Evolutionary conservation across 495 filamentous ascomycete genomes (phyloP).

Genomic region (Neurospora sp.): DNA sequence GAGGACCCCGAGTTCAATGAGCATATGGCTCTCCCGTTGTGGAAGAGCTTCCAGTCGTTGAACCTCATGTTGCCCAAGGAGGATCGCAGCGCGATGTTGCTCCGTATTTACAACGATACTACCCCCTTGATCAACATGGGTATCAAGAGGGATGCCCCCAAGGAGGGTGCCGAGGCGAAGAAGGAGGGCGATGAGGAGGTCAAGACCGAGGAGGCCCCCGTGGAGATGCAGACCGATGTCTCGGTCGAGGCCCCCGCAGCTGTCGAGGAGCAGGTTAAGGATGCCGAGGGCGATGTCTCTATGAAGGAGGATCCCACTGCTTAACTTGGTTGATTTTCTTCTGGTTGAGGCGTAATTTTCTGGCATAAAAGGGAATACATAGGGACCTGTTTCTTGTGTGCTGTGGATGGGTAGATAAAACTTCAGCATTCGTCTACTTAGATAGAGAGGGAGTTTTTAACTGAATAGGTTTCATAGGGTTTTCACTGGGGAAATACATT

Average conservation of each 20-base stretch:
- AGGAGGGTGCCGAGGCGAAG: constrained; percentile 9
- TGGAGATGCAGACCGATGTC: background rate
- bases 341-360: background rate
- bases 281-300: background rate
- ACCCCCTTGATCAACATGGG: constrained; percentile 56
- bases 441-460: background rate
- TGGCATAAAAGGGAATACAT: background rate
- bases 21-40: constrained; percentile 77
- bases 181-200: constrained; percentile 14
- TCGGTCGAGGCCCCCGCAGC: background rate
- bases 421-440: background rate
- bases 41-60: constrained; percentile 75
- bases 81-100: constrained; percentile 82
- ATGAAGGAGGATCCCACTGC: background rate
- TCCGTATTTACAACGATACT: constrained; percentile 80
- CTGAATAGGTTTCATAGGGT: background rate
- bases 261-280: background rate
- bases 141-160: constrained; percentile 33
- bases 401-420: background rate
- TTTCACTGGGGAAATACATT: background rate
- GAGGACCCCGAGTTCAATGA: constrained; percentile 59
- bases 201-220: constrained; percentile 5
- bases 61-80: constrained; percentile 98
- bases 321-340: background rate
- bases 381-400: background rate